Conservation (phyloP, 768 basidiomycete genomes). For the Leccinum incarnatum region DNA sequence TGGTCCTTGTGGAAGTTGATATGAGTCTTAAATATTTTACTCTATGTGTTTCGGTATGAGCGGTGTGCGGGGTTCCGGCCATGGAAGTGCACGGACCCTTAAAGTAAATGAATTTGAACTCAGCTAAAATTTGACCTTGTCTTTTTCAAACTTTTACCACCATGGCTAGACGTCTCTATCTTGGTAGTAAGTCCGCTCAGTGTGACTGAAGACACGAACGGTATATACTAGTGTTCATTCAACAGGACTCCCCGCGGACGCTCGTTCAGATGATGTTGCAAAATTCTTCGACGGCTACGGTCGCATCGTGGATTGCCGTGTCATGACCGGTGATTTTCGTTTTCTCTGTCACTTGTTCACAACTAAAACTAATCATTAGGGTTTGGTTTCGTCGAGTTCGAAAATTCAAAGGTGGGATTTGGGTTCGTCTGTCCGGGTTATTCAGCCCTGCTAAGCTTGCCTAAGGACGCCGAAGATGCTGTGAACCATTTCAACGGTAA, state of each 20-base stretch:
- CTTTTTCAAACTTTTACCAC: constrained; percentile 33
- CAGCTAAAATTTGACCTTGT: constrained; percentile 24
- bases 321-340: constrained; percentile 81
- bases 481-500: constrained; percentile 85
- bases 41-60: constrained; percentile 3
- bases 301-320: constrained; percentile 83
- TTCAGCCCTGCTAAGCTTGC: constrained; percentile 12
- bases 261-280: constrained; percentile 78
- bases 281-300: constrained; percentile 92
- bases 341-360: neutral
- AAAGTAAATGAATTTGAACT: constrained; percentile 32
- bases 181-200: constrained; percentile 60
- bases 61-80: constrained; percentile 19
- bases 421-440: neutral
- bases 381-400: constrained; percentile 97
- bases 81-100: constrained; percentile 30
- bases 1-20: neutral
- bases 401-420: constrained; percentile 61
- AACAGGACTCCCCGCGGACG: constrained; percentile 78
- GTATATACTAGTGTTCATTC: constrained; percentile 1
- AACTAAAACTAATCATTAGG: constrained; percentile 44
- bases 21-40: neutral
- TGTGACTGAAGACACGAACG: constrained; percentile 2
- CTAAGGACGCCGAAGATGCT: constrained; percentile 92
- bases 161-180: constrained; percentile 85